Evolutionary conservation across 495 filamentous ascomycete species (phyloP), one percentile per base, ranked within the genome.

Genomic region (Penicillium atrosanguineum): DNA sequence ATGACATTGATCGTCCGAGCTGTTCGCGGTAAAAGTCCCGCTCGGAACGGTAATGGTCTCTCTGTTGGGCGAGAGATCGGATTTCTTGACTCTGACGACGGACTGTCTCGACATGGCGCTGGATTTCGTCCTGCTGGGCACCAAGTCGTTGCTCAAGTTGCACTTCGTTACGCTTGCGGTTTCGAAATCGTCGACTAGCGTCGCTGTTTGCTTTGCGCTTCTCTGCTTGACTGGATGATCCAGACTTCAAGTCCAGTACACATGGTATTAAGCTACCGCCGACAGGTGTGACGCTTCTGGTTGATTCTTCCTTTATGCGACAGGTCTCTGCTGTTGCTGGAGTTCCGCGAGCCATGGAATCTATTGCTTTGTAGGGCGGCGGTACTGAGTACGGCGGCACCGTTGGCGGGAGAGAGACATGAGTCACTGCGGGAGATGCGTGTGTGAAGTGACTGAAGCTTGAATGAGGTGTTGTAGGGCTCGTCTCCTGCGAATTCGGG

Each of bases 161-260:
- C 59, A 82, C 79, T 69, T 97, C 93, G 62, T 90, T 91, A 62
- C 94, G 87, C 69, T 97, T 97, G 47, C 93, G 81, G 64, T 88
- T 85, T 49, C 94, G 85, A 61, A 97, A 97, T 39, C 94, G 77
- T 52, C 91, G 85, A 38, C 91, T 96, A 7, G 94, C 94, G 41
- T 89, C 90, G 46, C 95, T 95, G 66, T 98, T 98, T 38, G 91
- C 87, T 72, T 90, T 89, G 46, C 90, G 79, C 70, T 96, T 97
- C 73, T 95, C 90, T 56, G 95, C 90, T 60, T 90, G 87, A 57
- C 85, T 85, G 56, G 87, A 90, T 52, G 89, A 95, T 19, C 86
- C 92, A 55, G 87, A 85, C 55, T 91, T 89, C 57, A 88, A 79
- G 62, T 95, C 83, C 28, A 76, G 39, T 12, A 69, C 75, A 52